Percentiles rank a stretch among this genome's conserved stretches.
Conservation (phyloP, 2,329 filamentous ascomycete species). For the Nigrograna mackinnonii region DNA sequence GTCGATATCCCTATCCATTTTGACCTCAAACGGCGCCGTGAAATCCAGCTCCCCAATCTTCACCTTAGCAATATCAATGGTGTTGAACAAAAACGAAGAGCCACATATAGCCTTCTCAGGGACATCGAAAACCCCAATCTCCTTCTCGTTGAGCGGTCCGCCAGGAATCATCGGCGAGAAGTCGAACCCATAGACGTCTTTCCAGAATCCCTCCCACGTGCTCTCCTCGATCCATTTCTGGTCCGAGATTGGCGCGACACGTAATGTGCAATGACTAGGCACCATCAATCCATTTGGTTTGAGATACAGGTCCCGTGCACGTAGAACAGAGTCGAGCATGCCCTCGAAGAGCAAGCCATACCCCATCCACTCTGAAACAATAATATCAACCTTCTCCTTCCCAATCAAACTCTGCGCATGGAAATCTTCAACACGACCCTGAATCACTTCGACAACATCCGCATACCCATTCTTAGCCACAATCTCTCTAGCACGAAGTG, state of each 20-base stretch:
- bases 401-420: constrained; percentile 58
- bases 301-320: constrained; percentile 84
- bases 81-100: constrained; percentile 67
- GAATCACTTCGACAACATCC: constrained; percentile 75
- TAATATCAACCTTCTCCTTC: constrained; percentile 76
- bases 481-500: constrained; percentile 83
- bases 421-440: constrained; percentile 88
- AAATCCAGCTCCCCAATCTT: constrained; percentile 76
- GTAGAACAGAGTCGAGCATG: constrained; percentile 92
- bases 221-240: constrained; percentile 76
- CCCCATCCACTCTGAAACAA: constrained; percentile 98
- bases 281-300: constrained; percentile 80
- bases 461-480: constrained; percentile 79
- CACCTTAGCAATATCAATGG: constrained; percentile 76
- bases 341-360: constrained; percentile 93
- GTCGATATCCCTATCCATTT: constrained; percentile 64
- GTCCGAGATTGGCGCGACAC: constrained; percentile 79
- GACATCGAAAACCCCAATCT: constrained; percentile 37
- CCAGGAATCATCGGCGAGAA: constrained; percentile 88
- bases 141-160: constrained; percentile 71
- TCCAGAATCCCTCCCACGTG: constrained; percentile 74
- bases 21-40: constrained; percentile 67
- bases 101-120: constrained; percentile 45
- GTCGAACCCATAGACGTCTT: constrained; percentile 91
- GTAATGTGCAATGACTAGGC: constrained; percentile 82